Percentiles rank a stretch among this genome's conserved stretches.
phyloP scores from a whole-genome alignment of 352 stramenopile species.

The Hyaloperonospora brassicae region DNA sequence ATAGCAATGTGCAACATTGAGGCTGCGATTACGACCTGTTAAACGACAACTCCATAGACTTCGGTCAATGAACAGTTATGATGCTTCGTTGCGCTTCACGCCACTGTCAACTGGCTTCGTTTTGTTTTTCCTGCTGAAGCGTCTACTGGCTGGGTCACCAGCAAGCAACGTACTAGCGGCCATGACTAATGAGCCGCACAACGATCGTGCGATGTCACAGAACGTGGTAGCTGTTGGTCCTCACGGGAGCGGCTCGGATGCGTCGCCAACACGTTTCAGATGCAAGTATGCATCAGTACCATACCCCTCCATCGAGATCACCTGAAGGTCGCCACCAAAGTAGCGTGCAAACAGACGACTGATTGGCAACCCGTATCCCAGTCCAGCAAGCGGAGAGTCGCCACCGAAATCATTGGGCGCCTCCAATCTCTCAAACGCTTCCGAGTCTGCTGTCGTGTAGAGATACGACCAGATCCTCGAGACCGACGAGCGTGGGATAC shows the following conservation, averaged over 20 bases:
- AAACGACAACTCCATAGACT: too few relatives aligned
- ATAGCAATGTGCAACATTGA: too few relatives aligned
- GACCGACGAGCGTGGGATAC: slow-evolving; percentile 97
- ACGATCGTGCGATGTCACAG: too few relatives aligned
- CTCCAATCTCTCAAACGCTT: slow-evolving; percentile 86
- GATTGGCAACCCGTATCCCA: slow-evolving; percentile 96
- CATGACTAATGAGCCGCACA: too few relatives aligned
- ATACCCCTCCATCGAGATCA: slow-evolving; percentile 99
- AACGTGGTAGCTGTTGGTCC: neutral
- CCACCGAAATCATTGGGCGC: slow-evolving; percentile 81
- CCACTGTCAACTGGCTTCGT: too few relatives aligned
- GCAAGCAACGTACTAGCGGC: too few relatives aligned
- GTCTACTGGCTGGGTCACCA: too few relatives aligned
- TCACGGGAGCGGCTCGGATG: slow-evolving; percentile 80
- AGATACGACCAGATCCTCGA: slow-evolving; percentile 99
- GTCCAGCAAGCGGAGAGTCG: slow-evolving; percentile 88
- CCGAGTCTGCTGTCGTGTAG: slow-evolving; percentile 98
- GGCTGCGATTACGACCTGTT: too few relatives aligned
- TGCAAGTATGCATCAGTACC: slow-evolving; percentile 97
- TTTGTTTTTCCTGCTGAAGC: too few relatives aligned
- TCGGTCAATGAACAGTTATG: too few relatives aligned
- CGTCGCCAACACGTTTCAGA: slow-evolving; percentile 88
- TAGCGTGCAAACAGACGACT: slow-evolving; percentile 97
- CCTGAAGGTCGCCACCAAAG: slow-evolving; percentile 98
- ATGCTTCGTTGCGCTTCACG: too few relatives aligned